phyloP scores from a whole-genome alignment of 2,329 filamentous ascomycete genomes.

The Hypomyces rosellus region DNA sequence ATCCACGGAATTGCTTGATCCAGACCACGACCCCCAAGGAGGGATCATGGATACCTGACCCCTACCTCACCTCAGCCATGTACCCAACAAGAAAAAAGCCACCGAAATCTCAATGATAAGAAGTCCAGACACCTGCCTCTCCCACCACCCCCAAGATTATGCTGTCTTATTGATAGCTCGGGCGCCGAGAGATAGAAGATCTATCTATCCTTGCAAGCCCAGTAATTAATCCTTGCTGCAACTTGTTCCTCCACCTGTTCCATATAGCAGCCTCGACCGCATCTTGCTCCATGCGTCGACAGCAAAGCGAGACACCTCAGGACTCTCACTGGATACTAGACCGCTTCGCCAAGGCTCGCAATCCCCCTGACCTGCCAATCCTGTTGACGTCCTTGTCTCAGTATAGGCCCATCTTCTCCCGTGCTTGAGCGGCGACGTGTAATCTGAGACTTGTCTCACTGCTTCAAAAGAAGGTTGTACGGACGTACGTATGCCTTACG shows the following conservation, averaged over 20 bases:
- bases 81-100: too few relatives aligned
- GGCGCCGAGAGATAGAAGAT: constrained; percentile 1
- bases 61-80: too few relatives aligned
- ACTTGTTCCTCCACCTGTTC: not conserved
- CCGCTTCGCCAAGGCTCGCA: not conserved
- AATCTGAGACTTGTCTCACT: constrained; percentile 11
- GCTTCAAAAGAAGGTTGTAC: constrained; percentile 12
- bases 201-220: too few relatives aligned
- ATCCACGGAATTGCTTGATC: not conserved
- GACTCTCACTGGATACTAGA: not conserved
- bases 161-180: not conserved
- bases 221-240: too few relatives aligned
- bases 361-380: constrained; percentile 1
- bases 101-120: too few relatives aligned
- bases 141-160: not conserved
- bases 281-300: constrained; percentile 7
- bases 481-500: not conserved
- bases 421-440: constrained; percentile 8
- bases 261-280: constrained; percentile 8
- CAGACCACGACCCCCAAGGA: too few relatives aligned
- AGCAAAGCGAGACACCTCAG: not conserved
- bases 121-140: too few relatives aligned
- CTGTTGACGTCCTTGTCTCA: not conserved
- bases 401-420: not conserved
- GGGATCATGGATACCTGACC: too few relatives aligned